Evolutionary conservation across 768 basidiomycete species (phyloP).

Genomic region (Termitomyces titanicus): DNA sequence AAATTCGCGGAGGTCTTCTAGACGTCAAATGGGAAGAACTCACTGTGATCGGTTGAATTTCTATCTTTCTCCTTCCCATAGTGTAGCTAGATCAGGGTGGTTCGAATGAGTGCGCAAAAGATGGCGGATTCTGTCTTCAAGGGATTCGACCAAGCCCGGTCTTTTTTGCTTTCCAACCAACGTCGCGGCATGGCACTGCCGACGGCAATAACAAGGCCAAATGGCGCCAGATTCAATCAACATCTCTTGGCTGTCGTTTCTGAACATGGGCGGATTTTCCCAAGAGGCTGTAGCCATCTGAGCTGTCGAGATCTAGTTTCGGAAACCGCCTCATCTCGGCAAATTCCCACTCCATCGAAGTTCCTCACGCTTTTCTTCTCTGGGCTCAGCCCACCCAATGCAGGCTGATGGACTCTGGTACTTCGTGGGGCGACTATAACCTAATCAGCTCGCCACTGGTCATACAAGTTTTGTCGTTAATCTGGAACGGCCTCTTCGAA

Average conservation of each 20-base stretch:
- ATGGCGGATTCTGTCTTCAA: conserved; percentile 7
- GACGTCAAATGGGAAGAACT: conserved; percentile 21
- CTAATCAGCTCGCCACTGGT: neutral
- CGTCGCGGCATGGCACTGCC: conserved; percentile 8
- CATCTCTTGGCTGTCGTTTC: conserved; percentile 1
- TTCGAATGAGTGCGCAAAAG: conserved; percentile 6
- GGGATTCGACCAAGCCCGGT: conserved; percentile 2
- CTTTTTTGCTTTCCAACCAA: conserved; percentile 9
- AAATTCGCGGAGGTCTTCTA: neutral
- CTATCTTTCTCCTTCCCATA: conserved; percentile 76
- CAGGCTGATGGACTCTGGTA: neutral
- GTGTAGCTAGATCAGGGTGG: neutral
- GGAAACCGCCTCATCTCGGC: neutral
- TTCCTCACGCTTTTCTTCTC: neutral
- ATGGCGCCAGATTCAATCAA: conserved; percentile 12
- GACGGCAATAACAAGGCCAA: conserved; percentile 12
- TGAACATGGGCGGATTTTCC: conserved; percentile 6
- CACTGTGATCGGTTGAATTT: conserved; percentile 77
- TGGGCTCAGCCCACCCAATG: neutral
- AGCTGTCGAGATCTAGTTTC: conserved; percentile 11
- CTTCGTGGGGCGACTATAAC: neutral
- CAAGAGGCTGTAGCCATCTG: conserved; percentile 10
- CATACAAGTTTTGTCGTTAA: neutral
- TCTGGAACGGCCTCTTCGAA: neutral
- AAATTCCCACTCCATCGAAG: conserved; percentile 1